Conservation (phyloP, 2,329 filamentous ascomycete genomes). For the Pestalotiopsis sp. region DNA sequence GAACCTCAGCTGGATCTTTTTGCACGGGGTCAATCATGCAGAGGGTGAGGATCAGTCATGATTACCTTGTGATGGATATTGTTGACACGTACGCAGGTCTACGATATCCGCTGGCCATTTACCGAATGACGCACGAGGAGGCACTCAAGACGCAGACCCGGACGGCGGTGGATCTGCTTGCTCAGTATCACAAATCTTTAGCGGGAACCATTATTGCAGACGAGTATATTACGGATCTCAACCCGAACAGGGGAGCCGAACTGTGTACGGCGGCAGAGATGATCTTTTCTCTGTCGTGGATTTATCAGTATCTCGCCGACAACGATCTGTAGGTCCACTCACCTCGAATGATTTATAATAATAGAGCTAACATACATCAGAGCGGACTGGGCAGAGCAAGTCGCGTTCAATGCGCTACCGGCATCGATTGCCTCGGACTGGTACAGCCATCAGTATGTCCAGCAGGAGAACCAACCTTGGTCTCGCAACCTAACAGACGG, state of each 20-base stretch:
- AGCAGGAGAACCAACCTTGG: slow-evolving; percentile 54
- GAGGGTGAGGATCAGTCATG: slow-evolving; percentile 30
- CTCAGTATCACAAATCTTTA: slow-evolving; percentile 38
- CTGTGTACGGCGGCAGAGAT: slow-evolving; percentile 30
- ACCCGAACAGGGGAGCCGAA: slow-evolving; percentile 35
- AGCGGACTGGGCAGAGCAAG: slow-evolving; percentile 48
- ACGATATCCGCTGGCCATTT: slow-evolving; percentile 39
- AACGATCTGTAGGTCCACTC: slow-evolving; percentile 17
- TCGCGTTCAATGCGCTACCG: slow-evolving; percentile 54
- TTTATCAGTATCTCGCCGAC: slow-evolving; percentile 25
- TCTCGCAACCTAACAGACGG: slow-evolving; percentile 37
- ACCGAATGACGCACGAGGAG: slow-evolving; percentile 38
- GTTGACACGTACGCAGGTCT: slow-evolving; percentile 27
- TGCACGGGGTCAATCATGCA: slow-evolving; percentile 44
- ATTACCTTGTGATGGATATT: not conserved
- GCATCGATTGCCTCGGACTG: slow-evolving; percentile 49
- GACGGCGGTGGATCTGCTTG: slow-evolving; percentile 36
- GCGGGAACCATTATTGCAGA: slow-evolving; percentile 43
- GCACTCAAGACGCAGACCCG: slow-evolving; percentile 35
- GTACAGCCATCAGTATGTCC: slow-evolving; percentile 57
- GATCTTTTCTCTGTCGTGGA: slow-evolving; percentile 29
- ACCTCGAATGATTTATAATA: no score
- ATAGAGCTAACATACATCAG: slow-evolving; percentile 16
- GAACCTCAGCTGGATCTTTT: slow-evolving; percentile 34
- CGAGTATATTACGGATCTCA: slow-evolving; percentile 37